A percentile compares a stretch with the other conserved stretches of the same genome.
Evolutionary conservation across 2,329 filamentous ascomycete genomes (phyloP).

Genomic region (Pseudogymnoascus sp.): DNA sequence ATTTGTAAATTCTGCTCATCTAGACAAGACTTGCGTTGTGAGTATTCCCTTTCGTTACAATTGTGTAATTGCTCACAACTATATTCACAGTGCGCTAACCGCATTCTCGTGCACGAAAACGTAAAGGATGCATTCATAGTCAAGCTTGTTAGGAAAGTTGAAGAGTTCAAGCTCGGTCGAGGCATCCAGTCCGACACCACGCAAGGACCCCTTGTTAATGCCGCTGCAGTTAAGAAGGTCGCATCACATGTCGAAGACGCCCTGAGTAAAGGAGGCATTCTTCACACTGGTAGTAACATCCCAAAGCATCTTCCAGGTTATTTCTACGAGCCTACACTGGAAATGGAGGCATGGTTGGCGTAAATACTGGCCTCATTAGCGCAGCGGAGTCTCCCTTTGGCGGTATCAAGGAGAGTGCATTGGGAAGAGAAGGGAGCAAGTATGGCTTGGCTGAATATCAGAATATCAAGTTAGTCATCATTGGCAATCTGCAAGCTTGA

Average conservation of each 20-base stretch:
- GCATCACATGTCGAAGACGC: constrained; percentile 56
- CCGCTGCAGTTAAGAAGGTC: constrained; percentile 47
- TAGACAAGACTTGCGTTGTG: constrained; percentile 58
- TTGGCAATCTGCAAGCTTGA: too few relatives aligned
- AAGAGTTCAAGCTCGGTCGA: constrained; percentile 51
- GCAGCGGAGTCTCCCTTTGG: constrained; percentile 46
- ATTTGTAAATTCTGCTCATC: constrained; percentile 51
- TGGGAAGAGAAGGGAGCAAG: constrained; percentile 66
- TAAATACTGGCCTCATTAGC: constrained; percentile 47
- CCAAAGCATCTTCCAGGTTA: constrained; percentile 45
- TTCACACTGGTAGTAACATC: constrained; percentile 53
- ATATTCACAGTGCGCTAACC: constrained; percentile 37
- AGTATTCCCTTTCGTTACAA: too few relatives aligned
- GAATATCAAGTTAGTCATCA: too few relatives aligned
- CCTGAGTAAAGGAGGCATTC: constrained; percentile 49
- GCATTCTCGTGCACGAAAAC: constrained; percentile 54
- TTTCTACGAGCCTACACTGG: constrained; percentile 58
- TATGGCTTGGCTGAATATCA: constrained; percentile 31
- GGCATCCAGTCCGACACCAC: constrained; percentile 48
- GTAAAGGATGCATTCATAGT: constrained; percentile 54
- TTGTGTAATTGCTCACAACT: too few relatives aligned
- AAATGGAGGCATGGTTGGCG: constrained; percentile 62
- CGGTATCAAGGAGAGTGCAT: constrained; percentile 75
- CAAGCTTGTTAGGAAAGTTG: constrained; percentile 43
- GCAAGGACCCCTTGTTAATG: constrained; percentile 52